Evolutionary conservation across 2,329 filamentous ascomycete species (phyloP).

Genomic region (Sporothrix sp.): DNA sequence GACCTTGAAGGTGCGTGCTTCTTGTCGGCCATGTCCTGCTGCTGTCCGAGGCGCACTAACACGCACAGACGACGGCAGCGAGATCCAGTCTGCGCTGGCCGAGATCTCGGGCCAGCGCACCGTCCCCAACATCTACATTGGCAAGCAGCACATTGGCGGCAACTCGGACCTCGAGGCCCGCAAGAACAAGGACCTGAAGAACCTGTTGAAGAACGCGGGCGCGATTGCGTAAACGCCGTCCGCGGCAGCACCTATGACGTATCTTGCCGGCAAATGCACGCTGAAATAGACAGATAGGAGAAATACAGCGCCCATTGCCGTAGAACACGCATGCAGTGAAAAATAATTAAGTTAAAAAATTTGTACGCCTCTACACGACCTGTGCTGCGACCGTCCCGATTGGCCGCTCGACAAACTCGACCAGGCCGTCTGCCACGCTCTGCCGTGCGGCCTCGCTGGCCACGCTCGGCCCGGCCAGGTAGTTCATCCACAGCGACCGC

Average conservation of each 20-base stretch:
- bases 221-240: slow-evolving; percentile 22
- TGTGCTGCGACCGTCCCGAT: slow-evolving; percentile 78
- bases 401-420: slow-evolving; percentile 80
- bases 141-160: slow-evolving; percentile 83
- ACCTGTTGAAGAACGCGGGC: slow-evolving; percentile 33
- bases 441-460: slow-evolving; percentile 72
- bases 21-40: background rate
- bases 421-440: slow-evolving; percentile 77
- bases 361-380: slow-evolving; percentile 41
- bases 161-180: slow-evolving; percentile 74
- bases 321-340: no score
- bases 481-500: slow-evolving; percentile 78
- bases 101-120: slow-evolving; percentile 75
- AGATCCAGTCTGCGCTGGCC: slow-evolving; percentile 71
- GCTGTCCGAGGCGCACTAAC: slow-evolving; percentile 11
- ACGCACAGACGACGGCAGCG: slow-evolving; percentile 65
- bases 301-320: no score
- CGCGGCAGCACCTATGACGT: no score
- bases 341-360: no score
- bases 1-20: slow-evolving; percentile 64
- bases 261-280: no score
- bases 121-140: slow-evolving; percentile 94
- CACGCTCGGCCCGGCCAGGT: slow-evolving; percentile 76
- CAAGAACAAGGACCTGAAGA: slow-evolving; percentile 51
- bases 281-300: no score